phyloP scores from a whole-genome alignment of 2,329 filamentous ascomycete species.

The Beauveria pseudobassiana region DNA sequence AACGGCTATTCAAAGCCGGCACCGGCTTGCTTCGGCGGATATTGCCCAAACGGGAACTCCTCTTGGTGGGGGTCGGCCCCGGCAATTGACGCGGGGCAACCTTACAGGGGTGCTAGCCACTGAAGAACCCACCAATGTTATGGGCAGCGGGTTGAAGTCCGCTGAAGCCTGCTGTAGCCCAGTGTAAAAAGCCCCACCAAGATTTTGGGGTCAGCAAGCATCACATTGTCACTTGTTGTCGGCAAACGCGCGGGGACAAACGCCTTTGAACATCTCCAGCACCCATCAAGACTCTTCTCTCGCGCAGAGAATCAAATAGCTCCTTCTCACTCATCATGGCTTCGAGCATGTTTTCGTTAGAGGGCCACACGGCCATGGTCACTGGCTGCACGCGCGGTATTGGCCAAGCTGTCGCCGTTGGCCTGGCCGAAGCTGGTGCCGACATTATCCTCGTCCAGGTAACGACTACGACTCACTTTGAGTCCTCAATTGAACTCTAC shows the following conservation, averaged over 20 bases:
- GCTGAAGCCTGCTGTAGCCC: background rate
- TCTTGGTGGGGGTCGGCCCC: background rate
- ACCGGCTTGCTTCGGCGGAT: background rate
- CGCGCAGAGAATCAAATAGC: background rate
- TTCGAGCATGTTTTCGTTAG: slow-evolving; percentile 42
- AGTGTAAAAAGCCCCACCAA: background rate
- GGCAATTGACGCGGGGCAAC: slow-evolving; percentile 8
- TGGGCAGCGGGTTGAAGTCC: background rate
- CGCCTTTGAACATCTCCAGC: background rate
- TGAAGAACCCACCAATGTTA: background rate
- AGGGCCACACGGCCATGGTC: slow-evolving; percentile 49
- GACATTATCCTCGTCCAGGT: slow-evolving; percentile 50
- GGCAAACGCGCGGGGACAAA: background rate
- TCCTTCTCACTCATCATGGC: slow-evolving; percentile 21
- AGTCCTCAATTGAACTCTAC: background rate
- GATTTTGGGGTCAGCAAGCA: background rate
- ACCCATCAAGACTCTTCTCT: too few species aligned
- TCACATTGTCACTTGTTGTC: background rate
- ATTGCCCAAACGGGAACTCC: slow-evolving; percentile 5
- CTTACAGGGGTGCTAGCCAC: background rate
- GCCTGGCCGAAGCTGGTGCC: slow-evolving; percentile 51
- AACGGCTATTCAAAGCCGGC: slow-evolving; percentile 5
- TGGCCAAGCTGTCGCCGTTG: slow-evolving; percentile 49
- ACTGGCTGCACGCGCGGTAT: slow-evolving; percentile 53
- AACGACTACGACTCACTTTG: background rate